phyloP scores from a whole-genome alignment of 805 yeast genomes.

The Zygotorulaspora chibaensis region DNA sequence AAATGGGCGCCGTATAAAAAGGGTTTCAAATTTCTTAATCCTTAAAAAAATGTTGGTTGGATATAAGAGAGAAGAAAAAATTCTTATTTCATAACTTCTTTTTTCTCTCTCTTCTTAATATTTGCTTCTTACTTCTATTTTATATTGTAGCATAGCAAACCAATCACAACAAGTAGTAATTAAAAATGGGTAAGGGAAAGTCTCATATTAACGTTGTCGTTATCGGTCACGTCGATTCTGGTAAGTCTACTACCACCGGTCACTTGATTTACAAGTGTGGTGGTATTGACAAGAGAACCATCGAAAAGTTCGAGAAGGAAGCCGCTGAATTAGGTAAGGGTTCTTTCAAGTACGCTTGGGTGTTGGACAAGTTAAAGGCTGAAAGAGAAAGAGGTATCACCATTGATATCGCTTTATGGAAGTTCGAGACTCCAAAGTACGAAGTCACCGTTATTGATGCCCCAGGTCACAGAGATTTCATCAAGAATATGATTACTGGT shows the following conservation, averaged over 20 bases:
- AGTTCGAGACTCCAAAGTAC: constrained; percentile 88
- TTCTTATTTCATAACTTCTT: constrained; percentile 1
- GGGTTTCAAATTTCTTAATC: constrained; percentile 2
- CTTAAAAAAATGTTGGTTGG: constrained; percentile 1
- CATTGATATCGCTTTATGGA: constrained; percentile 88
- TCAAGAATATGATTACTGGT: constrained; percentile 95
- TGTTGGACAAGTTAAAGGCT: constrained; percentile 90
- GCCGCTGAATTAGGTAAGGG: constrained; percentile 97
- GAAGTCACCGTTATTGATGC: constrained; percentile 90
- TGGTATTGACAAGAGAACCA: constrained; percentile 98
- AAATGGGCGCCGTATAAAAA: constrained; percentile 4
- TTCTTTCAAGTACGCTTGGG: constrained; percentile 98
- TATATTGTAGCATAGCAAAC: constrained; percentile 9
- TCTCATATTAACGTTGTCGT: constrained; percentile 99
- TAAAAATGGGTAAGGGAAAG: constrained; percentile 84
- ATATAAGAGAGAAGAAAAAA: constrained; percentile 10
- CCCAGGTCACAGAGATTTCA: constrained; percentile 96
- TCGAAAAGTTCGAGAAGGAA: constrained; percentile 97
- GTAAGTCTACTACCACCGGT: constrained; percentile 98
- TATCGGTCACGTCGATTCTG: constrained; percentile 99
- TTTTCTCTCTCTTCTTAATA: neutral
- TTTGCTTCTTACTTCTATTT: constrained; percentile 1
- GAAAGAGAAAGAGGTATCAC: constrained; percentile 98
- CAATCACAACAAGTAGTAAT: constrained; percentile 15
- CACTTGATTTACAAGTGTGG: constrained; percentile 99